Conservation (phyloP, 108 stramenopile genomes). For the Nannochloropsis gaditana region DNA sequence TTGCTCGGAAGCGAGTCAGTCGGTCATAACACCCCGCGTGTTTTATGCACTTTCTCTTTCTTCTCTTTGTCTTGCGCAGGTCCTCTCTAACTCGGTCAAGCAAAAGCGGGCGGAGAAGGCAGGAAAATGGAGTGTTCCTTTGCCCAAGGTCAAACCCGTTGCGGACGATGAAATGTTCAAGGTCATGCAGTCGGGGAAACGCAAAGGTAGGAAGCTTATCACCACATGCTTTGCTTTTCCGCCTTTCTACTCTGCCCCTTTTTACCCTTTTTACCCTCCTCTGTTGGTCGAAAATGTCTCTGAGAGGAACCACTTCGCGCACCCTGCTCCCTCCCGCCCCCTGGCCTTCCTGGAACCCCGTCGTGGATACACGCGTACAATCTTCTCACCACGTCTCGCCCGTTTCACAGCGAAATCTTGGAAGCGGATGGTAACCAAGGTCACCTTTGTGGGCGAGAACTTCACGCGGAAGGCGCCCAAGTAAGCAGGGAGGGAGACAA, state of each 20-base stretch:
- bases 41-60: not conserved
- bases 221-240: not conserved
- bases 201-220: slow-evolving; percentile 51
- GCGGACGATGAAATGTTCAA: slow-evolving; percentile 99
- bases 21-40: too few relatives aligned
- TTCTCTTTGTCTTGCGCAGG: not conserved
- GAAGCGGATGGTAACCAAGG: slow-evolving; percentile 97
- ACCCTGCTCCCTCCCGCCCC: not conserved
- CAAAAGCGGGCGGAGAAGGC: slow-evolving; percentile 99
- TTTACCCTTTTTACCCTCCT: too few relatives aligned
- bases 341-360: not conserved
- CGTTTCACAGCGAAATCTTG: slow-evolving; percentile 70
- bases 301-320: not conserved
- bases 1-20: too few relatives aligned
- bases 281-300: not conserved
- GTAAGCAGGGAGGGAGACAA: slow-evolving; percentile 48
- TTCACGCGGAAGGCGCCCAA: slow-evolving; percentile 98
- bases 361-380: too few relatives aligned
- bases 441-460: slow-evolving; percentile 89
- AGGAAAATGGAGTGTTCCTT: slow-evolving; percentile 99
- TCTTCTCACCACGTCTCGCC: too few relatives aligned
- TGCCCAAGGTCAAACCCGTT: slow-evolving; percentile 94
- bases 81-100: slow-evolving; percentile 94
- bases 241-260: not conserved
- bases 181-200: slow-evolving; percentile 78